Evolutionary conservation across 139 green algal genomes (phyloP).

Genomic region (Coelastrella sp.): DNA sequence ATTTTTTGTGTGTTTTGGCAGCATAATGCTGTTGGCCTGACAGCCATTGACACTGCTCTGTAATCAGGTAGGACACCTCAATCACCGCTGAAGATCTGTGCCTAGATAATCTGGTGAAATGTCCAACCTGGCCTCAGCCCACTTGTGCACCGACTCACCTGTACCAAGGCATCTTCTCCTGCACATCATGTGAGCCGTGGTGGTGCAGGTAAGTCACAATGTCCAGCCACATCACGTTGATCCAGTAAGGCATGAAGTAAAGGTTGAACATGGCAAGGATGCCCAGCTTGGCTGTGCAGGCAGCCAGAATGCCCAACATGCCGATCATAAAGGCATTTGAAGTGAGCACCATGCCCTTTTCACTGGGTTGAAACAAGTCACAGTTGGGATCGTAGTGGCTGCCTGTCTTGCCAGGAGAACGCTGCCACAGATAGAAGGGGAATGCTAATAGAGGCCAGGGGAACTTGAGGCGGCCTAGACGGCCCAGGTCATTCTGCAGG

Average conservation of each 20-base stretch:
- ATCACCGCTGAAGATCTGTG: too few relatives aligned
- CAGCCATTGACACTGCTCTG: not conserved
- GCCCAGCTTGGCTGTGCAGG: slow-evolving; percentile 78
- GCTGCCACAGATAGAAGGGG: slow-evolving; percentile 92
- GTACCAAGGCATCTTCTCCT: slow-evolving; percentile 95
- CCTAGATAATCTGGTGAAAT: too few relatives aligned
- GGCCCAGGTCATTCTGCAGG: slow-evolving; percentile 53
- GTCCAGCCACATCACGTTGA: slow-evolving; percentile 96
- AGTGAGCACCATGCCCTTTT: slow-evolving; percentile 78
- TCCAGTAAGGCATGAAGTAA: slow-evolving; percentile 92
- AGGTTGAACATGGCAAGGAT: slow-evolving; percentile 86
- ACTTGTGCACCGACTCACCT: slow-evolving; percentile 43
- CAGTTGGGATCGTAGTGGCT: slow-evolving; percentile 94
- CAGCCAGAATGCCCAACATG: slow-evolving; percentile 87
- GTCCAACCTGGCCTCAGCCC: not conserved
- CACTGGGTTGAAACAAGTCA: slow-evolving; percentile 81
- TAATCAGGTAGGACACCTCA: too few relatives aligned
- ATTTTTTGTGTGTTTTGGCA: too few relatives aligned
- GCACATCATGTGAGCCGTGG: slow-evolving; percentile 79
- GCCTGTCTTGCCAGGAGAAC: slow-evolving; percentile 90
- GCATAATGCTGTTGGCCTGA: too few relatives aligned
- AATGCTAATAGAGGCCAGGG: slow-evolving; percentile 90
- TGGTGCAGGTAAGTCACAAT: slow-evolving; percentile 97
- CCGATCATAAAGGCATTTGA: slow-evolving; percentile 85
- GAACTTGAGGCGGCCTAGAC: slow-evolving; percentile 82